A percentile compares a stretch with the other conserved stretches of the same genome.
Conservation (phyloP, 2,329 filamentous ascomycete genomes). For the Xylariaceae sp. region DNA sequence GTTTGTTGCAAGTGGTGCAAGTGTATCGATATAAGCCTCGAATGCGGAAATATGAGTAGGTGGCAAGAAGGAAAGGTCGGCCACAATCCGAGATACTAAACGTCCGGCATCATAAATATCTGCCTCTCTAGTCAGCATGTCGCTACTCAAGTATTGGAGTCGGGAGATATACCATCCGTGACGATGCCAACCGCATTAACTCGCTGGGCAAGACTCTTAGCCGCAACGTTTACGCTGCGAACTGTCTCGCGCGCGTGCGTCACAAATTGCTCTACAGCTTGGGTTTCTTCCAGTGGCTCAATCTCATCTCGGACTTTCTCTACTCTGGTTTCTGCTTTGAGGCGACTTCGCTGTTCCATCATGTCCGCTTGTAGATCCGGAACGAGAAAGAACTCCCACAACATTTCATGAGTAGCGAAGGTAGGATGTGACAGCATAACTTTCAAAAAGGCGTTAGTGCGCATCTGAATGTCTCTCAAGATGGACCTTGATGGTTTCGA, state of each 20-base stretch:
- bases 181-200: conserved; percentile 69
- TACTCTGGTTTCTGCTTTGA: conserved; percentile 76
- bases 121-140: conserved; percentile 26
- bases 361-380: conserved; percentile 86
- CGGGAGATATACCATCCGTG: conserved; percentile 48
- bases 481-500: conserved; percentile 85
- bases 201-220: conserved; percentile 74
- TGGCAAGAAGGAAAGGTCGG: conserved; percentile 64
- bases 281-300: conserved; percentile 74
- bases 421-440: conserved; percentile 85
- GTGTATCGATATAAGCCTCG: conserved; percentile 63
- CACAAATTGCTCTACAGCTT: conserved; percentile 89
- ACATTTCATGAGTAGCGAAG: conserved; percentile 91
- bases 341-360: conserved; percentile 81
- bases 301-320: conserved; percentile 89
- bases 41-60: conserved; percentile 64
- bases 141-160: background rate
- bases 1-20: conserved; percentile 65
- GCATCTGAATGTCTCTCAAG: conserved; percentile 79
- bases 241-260: conserved; percentile 88
- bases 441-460: conserved; percentile 82
- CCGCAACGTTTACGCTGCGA: conserved; percentile 76
- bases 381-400: conserved; percentile 98
- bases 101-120: conserved; percentile 66
- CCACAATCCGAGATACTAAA: conserved; percentile 49